A percentile compares a stretch with the other conserved stretches of the same genome.
These are phyloP conservation scores for Pythium insidiosum DNA, from an alignment of 352 stramenopile species.

Conservation along the genomic window DNA sequence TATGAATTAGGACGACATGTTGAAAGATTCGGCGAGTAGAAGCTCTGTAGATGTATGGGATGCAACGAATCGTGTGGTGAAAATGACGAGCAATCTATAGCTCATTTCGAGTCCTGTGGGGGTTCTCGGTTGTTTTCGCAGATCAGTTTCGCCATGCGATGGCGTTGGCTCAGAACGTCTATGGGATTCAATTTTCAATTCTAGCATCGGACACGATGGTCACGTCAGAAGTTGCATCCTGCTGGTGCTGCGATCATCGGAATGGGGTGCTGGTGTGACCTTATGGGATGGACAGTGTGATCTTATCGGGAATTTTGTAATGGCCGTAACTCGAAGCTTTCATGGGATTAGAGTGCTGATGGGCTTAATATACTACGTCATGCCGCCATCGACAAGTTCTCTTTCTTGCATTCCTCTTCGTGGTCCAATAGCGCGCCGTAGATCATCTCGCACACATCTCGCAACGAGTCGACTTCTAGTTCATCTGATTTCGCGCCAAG, in stretches of 20 bases:
- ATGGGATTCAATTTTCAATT: conserved; percentile 4
- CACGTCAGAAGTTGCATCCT: neutral
- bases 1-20: no score
- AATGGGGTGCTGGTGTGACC: neutral
- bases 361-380: no score
- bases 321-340: neutral
- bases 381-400: conserved; percentile 2
- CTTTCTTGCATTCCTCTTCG: conserved; percentile 16
- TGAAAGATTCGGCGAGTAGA: conserved; percentile 7
- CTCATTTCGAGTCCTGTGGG: conserved; percentile 7
- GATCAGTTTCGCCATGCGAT: neutral
- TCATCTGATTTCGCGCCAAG: conserved; percentile 10
- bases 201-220: conserved; percentile 2
- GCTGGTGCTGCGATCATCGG: no score
- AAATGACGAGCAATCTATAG: conserved; percentile 10
- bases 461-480: conserved; percentile 16
- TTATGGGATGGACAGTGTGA: conserved; percentile 1
- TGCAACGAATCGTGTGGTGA: conserved; percentile 8
- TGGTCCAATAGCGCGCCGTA: conserved; percentile 18
- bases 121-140: conserved; percentile 4
- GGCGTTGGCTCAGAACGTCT: no score
- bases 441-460: conserved; percentile 25
- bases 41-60: conserved; percentile 4
- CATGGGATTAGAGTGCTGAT: no score
- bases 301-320: neutral